Percentiles rank a stretch among this genome's conserved stretches.
Conservation (phyloP, 2,329 filamentous ascomycete genomes). For the Cladophialophora yegresii region DNA sequence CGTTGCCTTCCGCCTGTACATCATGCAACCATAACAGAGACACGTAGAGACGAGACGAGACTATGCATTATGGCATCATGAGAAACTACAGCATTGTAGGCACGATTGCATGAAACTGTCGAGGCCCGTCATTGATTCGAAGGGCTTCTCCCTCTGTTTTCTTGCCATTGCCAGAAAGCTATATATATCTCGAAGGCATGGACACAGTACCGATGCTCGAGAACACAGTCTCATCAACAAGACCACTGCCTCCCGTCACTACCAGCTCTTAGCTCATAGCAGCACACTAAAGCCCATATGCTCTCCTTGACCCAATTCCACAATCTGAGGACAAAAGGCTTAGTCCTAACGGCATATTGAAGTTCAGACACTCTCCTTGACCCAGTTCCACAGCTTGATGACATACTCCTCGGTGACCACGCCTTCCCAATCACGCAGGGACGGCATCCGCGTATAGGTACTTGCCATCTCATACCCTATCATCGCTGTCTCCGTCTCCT, state of each 20-base stretch:
- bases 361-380: slow-evolving; percentile 22
- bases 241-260: no score
- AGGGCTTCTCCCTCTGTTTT: background rate
- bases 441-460: slow-evolving; percentile 18
- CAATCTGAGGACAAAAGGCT: no score
- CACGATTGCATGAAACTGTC: background rate
- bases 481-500: background rate
- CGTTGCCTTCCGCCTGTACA: background rate
- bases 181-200: no score
- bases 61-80: slow-evolving; percentile 14
- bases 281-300: no score
- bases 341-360: no score
- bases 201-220: background rate
- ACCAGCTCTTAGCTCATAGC: no score
- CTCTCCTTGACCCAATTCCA: no score
- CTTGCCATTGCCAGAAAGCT: background rate
- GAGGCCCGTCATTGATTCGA: background rate
- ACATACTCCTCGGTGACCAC: slow-evolving; percentile 27
- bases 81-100: background rate
- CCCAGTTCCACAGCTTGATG: slow-evolving; percentile 31
- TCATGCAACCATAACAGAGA: slow-evolving; percentile 6
- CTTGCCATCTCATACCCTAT: slow-evolving; percentile 17
- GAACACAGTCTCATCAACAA: no score
- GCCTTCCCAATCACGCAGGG: background rate
- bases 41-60: slow-evolving; percentile 14